Evolutionary conservation across 176 grass and related monocot species (phyloP), one percentile per base, ranked within the genome.

Genomic region (Oryza meridionalis): DNA sequence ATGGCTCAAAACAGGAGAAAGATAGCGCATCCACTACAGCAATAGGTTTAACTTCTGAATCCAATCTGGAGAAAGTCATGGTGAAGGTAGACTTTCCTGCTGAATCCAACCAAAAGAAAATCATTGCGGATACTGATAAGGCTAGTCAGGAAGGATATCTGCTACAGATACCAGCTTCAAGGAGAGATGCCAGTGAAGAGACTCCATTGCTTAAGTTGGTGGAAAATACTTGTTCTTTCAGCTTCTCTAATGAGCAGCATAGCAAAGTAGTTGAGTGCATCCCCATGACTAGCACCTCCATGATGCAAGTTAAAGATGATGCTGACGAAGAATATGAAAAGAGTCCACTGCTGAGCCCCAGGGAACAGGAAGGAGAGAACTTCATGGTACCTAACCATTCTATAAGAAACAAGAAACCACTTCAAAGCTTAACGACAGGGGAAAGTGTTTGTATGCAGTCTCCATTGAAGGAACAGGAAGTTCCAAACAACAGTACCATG

Each of bases 341-440:
- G 21, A 86, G 74, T 31, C 79, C 68, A 63, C 26, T 83, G 26
- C 61, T 90, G 17, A 90, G 79, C 46, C 88, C 84, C 15, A 90
- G 46, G 67, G 67, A 73, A 72, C 38, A 68, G 82, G 66, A 74
- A 55, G 72, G 40, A 80, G 82, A 51, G 67, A 44, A 65, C 9
- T 68, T 83, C 27, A 63, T 69, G 78, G 63, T 43, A 47, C 67
- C 35, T 49, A 86, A 82, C 72, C 67, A 83, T 51, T 73, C 45
- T 68, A 37, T 15, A 73, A 78, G 59, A 90, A 86, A 78, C 31
- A 86, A 63, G 42, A 86, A 77, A 86, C 79, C 84, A 78, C 76
- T 83, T 59, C 47, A 86, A 80, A 86, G 45, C 67, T 74, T 90
- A 73, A 42, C 86, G 79, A 68, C 26, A 22, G 79, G 78, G 69